Percentiles rank a stretch among this genome's conserved stretches.
Conservation (phyloP, 176 grass and related monocot genomes). For the Sorghum bicolor region DNA sequence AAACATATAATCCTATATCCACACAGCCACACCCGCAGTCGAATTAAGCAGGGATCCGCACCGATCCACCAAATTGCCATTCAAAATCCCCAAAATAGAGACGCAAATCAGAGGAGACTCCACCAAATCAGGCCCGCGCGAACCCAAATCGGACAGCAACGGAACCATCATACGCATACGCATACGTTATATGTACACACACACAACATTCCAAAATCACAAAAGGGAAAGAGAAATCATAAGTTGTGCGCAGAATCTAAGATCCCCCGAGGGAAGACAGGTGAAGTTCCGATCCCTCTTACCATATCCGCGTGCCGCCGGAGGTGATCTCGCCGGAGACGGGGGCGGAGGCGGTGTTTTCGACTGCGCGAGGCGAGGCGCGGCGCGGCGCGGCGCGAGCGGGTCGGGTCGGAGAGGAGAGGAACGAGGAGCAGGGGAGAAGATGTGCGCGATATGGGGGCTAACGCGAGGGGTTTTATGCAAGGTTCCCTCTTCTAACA, state of each 20-base stretch:
- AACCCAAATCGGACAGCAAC: neutral
- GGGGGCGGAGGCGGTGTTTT: neutral
- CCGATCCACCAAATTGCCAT: neutral
- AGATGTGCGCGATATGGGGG: neutral
- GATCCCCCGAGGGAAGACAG: neutral
- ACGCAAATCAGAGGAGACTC: neutral
- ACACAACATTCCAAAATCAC: neutral
- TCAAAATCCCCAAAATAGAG: neutral
- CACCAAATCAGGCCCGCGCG: neutral
- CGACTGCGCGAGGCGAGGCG: neutral
- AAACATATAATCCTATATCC: too few species aligned
- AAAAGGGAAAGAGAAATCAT: neutral
- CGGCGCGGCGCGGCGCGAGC: neutral
- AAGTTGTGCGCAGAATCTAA: neutral
- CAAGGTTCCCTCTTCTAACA: neutral
- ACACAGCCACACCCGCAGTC: neutral
- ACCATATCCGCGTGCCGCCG: conserved; percentile 30
- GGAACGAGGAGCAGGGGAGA: neutral
- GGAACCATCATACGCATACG: neutral
- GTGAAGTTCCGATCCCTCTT: neutral
- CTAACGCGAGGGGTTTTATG: neutral
- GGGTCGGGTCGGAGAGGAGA: neutral
- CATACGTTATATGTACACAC: too few species aligned
- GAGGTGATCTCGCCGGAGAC: neutral
- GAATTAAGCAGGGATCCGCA: neutral